Conservation (phyloP, 257 asterid genomes). For the Rubia yunnanensis region DNA sequence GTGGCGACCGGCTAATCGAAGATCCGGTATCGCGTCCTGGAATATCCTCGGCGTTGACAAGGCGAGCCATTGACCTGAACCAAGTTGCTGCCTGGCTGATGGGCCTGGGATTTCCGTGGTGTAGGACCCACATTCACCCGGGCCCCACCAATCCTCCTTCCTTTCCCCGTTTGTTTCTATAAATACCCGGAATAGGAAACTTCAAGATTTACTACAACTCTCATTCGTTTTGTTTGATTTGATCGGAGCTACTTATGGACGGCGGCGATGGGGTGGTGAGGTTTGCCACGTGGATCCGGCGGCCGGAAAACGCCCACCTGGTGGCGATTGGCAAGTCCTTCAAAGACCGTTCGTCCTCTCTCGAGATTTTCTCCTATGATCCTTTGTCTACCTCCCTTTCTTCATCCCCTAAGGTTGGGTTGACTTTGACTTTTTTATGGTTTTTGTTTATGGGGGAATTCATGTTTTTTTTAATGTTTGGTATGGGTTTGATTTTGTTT, state of each 20-base stretch:
- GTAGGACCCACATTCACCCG: neutral
- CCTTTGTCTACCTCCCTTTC: conserved; percentile 48
- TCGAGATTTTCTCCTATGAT: conserved; percentile 80
- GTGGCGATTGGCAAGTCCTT: conserved; percentile 65
- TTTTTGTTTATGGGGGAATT: neutral
- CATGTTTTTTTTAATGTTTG: neutral
- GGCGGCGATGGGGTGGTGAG: conserved; percentile 43
- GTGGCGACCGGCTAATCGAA: neutral
- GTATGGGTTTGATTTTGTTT: conserved; percentile 8
- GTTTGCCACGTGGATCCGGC: conserved; percentile 80
- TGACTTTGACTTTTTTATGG: neutral
- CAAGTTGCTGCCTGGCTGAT: neutral
- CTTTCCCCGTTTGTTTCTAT: neutral
- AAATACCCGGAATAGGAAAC: neutral
- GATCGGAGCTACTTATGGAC: conserved; percentile 34
- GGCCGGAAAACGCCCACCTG: conserved; percentile 88
- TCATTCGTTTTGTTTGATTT: neutral
- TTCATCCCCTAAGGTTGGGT: conserved; percentile 64
- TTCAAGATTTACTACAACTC: neutral
- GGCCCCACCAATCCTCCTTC: neutral
- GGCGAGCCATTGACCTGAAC: conserved; percentile 4
- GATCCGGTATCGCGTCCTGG: neutral
- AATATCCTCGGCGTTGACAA: conserved; percentile 16
- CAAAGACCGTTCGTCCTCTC: conserved; percentile 41
- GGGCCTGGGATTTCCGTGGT: conserved; percentile 4